phyloP scores from a whole-genome alignment of 106 monocot genomes.

The Dioscorea dumetorum region DNA sequence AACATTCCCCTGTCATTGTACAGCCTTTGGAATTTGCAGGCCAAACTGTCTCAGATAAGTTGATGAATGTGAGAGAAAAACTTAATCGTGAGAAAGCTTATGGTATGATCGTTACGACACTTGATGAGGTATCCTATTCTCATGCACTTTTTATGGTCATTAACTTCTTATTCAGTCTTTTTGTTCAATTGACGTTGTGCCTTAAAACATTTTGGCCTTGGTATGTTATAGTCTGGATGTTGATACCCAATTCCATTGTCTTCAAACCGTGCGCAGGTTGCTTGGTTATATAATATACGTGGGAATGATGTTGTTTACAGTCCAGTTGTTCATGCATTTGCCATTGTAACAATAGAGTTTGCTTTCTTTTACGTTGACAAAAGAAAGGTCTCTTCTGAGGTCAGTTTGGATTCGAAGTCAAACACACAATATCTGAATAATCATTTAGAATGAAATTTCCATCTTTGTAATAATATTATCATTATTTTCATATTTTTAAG shows the following conservation, averaged over 20 bases:
- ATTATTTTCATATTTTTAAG: background rate
- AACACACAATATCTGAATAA: background rate
- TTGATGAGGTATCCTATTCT: conserved; percentile 72
- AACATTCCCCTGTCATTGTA: conserved; percentile 44
- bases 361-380: conserved; percentile 94
- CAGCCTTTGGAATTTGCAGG: conserved; percentile 85
- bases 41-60: conserved; percentile 64
- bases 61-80: conserved; percentile 64
- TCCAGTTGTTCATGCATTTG: conserved; percentile 94
- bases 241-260: background rate
- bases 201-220: no score
- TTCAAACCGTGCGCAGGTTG: conserved; percentile 44
- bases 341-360: conserved; percentile 62
- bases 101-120: conserved; percentile 66
- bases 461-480: no score
- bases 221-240: background rate
- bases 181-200: no score
- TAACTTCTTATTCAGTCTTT: background rate
- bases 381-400: conserved; percentile 87
- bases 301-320: conserved; percentile 84
- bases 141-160: background rate
- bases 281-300: conserved; percentile 92
- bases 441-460: background rate
- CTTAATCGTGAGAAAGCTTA: conserved; percentile 56
- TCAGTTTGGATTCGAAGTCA: conserved; percentile 8